Base-by-base conservation (phyloP, 805 yeast genomes). In the Wickerhamomyces queroliae region DNA sequence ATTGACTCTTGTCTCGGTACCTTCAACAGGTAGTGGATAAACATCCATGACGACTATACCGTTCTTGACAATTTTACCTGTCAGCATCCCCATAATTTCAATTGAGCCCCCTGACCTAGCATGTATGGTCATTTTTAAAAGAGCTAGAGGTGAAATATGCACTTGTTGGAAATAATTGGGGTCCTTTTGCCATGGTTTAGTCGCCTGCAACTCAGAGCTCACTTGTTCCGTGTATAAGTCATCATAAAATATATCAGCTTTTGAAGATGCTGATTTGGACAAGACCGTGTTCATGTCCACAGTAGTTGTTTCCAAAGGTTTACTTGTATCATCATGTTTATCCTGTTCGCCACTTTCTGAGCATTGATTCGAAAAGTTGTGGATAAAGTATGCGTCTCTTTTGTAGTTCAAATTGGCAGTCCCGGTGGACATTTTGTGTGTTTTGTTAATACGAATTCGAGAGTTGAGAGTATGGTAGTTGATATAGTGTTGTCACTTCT, bases 31-130 rank as follows among this genome's bases (percentile, higher is more conserved):
- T 28, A 93, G 63, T 12, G 89, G 80, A 58, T 83, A 91, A 9
- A 80, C 81, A 58, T 91, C 96, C 69, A 79, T 70, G 2, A 93
- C 83, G 2, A 83, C 71, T 42, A 89, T 72, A 7, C 67, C 66
- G 16, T 67, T 62, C 6, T 66, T 68, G 12, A 74, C 64, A 9
- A 84, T 73, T 48, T 78, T 78, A 1, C 99, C 98, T 0, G 90
- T 76, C 59, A 91, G 69, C 84, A 90, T 84, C 5, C 98, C 99
- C 98, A 91, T 91, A 6, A 93, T 78, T 58, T 91, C 99, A 29
- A 87, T 82, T 9, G 83, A 66, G 1, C 95, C 95, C 5, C 97
- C 97, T 1, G 80, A 66, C 19, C 83, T 66, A 1, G 96, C 90
- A 61, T 89, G 96, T 12, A 76, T 66, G 2, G 83, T 60, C 84